Percentiles rank a stretch among this genome's conserved stretches.
These are phyloP conservation scores for Isoetes taiwanensis DNA, from an alignment of 75 land plant species.

Conservation along the genomic window DNA sequence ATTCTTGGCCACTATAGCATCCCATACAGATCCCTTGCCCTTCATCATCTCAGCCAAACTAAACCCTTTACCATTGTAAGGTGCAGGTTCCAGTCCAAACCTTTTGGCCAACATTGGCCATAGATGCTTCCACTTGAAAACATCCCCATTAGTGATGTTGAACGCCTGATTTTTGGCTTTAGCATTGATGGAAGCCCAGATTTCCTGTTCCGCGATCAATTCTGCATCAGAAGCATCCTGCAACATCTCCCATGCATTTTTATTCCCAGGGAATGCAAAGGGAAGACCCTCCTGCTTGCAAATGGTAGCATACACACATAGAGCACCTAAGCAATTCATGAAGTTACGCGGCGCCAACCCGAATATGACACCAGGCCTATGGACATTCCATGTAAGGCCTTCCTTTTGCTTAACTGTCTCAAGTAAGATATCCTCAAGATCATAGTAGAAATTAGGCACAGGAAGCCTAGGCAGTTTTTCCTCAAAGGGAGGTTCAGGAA, in stretches of 20 bases:
- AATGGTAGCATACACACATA: slow-evolving; percentile 59
- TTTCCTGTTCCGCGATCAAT: slow-evolving; percentile 63
- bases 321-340: slow-evolving; percentile 46
- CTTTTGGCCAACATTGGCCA: slow-evolving; percentile 54
- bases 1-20: slow-evolving; percentile 49
- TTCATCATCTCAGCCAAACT: slow-evolving; percentile 47
- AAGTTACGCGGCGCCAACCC: slow-evolving; percentile 43
- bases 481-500: no score
- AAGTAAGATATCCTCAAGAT: slow-evolving; percentile 49
- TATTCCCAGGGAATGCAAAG: slow-evolving; percentile 50
- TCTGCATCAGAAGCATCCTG: slow-evolving; percentile 63
- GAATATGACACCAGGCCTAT: slow-evolving; percentile 55
- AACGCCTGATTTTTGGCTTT: slow-evolving; percentile 31
- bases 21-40: slow-evolving; percentile 53
- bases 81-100: slow-evolving; percentile 37
- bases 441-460: slow-evolving; percentile 51
- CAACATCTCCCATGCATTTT: slow-evolving; percentile 46
- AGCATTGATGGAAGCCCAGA: slow-evolving; percentile 49
- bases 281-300: slow-evolving; percentile 46
- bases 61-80: slow-evolving; percentile 16
- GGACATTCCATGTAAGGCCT: slow-evolving; percentile 48
- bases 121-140: slow-evolving; percentile 55
- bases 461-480: slow-evolving; percentile 6
- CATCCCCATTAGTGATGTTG: slow-evolving; percentile 61
- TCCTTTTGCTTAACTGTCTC: slow-evolving; percentile 23